A percentile compares a stretch with the other conserved stretches of the same genome.
These are phyloP conservation scores for Bisporella sp. DNA, from an alignment of 2,329 filamentous ascomycete species.

Conservation along the genomic window DNA sequence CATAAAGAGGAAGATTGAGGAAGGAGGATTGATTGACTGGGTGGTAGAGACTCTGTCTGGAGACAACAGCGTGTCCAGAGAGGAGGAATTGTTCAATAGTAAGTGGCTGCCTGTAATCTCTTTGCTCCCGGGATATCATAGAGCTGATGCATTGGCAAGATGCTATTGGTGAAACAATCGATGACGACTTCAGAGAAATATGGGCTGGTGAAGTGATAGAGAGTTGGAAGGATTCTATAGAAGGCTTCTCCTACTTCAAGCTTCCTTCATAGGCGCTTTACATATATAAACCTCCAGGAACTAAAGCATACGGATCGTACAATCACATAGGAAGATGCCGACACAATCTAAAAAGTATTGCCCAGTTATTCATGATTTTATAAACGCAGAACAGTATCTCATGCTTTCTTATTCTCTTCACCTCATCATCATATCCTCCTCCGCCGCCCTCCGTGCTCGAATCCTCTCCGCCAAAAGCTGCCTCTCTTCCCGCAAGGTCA, in stretches of 20 bases:
- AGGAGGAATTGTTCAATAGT: neutral
- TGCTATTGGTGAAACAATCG: conserved; percentile 10
- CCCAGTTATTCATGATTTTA: neutral
- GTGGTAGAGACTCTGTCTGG: conserved; percentile 17
- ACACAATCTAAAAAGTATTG: neutral
- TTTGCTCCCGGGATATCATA: neutral
- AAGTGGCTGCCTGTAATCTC: neutral
- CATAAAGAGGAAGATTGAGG: conserved; percentile 24
- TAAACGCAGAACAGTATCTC: neutral
- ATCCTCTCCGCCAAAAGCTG: conserved; percentile 28
- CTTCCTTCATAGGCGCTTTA: neutral
- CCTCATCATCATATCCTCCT: conserved; percentile 24
- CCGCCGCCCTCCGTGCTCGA: conserved; percentile 25
- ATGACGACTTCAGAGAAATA: conserved; percentile 25
- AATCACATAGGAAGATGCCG: no score
- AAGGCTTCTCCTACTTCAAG: conserved; percentile 21
- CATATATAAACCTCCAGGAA: no score
- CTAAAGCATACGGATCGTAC: no score
- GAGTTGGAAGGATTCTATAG: conserved; percentile 26
- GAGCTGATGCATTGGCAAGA: neutral
- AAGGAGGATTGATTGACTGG: conserved; percentile 28
- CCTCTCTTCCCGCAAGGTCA: conserved; percentile 61
- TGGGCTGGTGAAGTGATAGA: conserved; percentile 27
- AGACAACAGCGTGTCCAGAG: neutral
- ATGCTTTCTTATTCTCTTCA: neutral